Conservation (phyloP, 2,329 filamentous ascomycete species). For the Fonsecaea pedrosoi region DNA sequence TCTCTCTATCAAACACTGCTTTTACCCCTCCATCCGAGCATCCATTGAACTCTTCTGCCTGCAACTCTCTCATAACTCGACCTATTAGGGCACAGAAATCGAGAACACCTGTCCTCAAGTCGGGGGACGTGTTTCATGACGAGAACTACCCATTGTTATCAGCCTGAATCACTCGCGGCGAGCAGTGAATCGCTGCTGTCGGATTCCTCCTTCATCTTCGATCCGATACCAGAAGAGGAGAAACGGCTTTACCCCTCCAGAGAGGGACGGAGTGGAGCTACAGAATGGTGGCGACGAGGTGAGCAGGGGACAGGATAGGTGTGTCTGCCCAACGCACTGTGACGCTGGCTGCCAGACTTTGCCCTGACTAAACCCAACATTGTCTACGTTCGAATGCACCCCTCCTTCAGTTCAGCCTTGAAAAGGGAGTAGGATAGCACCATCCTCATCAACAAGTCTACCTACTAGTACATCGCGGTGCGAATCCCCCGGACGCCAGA, state of each 20-base stretch:
- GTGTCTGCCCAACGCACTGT: slow-evolving; percentile 33
- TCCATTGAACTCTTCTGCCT: slow-evolving; percentile 4
- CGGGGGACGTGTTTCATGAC: background rate
- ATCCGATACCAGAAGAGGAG: slow-evolving; percentile 1
- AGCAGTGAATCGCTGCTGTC: background rate
- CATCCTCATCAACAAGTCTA: slow-evolving; percentile 4
- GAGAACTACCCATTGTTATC: background rate
- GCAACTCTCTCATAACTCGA: background rate
- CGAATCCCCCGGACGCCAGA: slow-evolving; percentile 2
- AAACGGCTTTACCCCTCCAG: slow-evolving; percentile 11
- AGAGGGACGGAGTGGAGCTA: slow-evolving; percentile 7
- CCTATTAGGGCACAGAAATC: slow-evolving; percentile 6
- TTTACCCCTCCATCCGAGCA: slow-evolving; percentile 15
- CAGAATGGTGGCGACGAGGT: slow-evolving; percentile 20
- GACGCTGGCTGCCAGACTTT: slow-evolving; percentile 18
- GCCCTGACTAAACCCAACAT: slow-evolving; percentile 32
- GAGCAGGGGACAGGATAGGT: slow-evolving; percentile 5
- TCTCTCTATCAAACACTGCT: slow-evolving; percentile 4
- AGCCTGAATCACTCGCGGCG: slow-evolving; percentile 2
- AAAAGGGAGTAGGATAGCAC: slow-evolving; percentile 6
- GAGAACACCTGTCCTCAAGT: background rate
- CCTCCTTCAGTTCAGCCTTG: slow-evolving; percentile 12
- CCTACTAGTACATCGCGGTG: slow-evolving; percentile 1
- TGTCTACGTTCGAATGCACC: slow-evolving; percentile 7
- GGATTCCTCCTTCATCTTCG: background rate